A percentile compares a stretch with the other conserved stretches of the same genome.
Evolutionary conservation across 768 basidiomycete genomes (phyloP).

Genomic region (Dioszegia hungarica): DNA sequence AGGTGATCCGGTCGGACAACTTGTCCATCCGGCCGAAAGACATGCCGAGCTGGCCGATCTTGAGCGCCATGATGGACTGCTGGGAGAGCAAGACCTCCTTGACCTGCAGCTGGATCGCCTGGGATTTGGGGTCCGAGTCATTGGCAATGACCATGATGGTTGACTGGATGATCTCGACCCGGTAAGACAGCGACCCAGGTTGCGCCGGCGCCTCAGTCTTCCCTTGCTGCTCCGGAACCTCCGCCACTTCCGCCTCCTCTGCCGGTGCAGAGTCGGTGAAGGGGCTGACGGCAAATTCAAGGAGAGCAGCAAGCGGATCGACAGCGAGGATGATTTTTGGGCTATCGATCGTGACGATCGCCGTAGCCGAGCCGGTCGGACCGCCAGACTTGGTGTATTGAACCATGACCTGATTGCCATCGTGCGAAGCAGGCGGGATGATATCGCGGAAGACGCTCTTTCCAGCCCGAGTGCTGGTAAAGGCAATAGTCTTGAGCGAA

Average conservation of each 20-base stretch:
- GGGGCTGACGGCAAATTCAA: slow-evolving; percentile 72
- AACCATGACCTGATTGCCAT: slow-evolving; percentile 67
- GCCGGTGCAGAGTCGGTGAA: slow-evolving; percentile 39
- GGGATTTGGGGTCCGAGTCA: slow-evolving; percentile 69
- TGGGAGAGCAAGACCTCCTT: slow-evolving; percentile 81
- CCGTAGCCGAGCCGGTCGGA: slow-evolving; percentile 58
- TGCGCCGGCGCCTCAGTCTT: slow-evolving; percentile 12
- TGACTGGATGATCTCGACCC: slow-evolving; percentile 83
- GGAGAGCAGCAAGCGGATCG: slow-evolving; percentile 82
- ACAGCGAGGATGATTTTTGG: slow-evolving; percentile 88
- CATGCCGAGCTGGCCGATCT: slow-evolving; percentile 80
- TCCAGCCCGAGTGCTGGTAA: slow-evolving; percentile 80
- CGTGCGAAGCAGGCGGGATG: slow-evolving; percentile 82
- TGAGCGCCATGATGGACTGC: slow-evolving; percentile 76
- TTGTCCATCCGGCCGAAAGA: slow-evolving; percentile 84
- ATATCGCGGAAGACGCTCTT: slow-evolving; percentile 86
- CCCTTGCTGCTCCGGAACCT: slow-evolving; percentile 18
- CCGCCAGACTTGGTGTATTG: slow-evolving; percentile 75
- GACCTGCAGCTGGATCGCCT: slow-evolving; percentile 80
- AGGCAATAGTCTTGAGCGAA: slow-evolving; percentile 81
- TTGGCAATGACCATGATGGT: slow-evolving; percentile 83
- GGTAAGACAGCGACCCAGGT: slow-evolving; percentile 54
- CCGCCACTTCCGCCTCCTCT: slow-evolving; percentile 11
- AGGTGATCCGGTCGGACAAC: slow-evolving; percentile 73
- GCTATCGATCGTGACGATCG: slow-evolving; percentile 81